Conservation (phyloP, 1,284 basidiomycete species). For the Ustilago trichophora region DNA sequence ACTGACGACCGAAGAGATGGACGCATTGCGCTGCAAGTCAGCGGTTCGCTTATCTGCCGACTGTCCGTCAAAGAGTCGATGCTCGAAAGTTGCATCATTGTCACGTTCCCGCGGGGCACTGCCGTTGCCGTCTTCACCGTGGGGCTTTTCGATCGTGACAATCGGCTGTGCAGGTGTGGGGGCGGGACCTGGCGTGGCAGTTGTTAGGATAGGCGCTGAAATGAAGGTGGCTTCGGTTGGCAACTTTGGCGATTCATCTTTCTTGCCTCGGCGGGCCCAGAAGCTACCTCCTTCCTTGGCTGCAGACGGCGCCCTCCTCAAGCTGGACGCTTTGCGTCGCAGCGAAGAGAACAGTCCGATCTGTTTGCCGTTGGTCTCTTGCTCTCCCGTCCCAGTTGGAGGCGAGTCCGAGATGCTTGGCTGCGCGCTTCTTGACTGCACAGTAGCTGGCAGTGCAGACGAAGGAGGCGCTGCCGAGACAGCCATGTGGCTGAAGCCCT, state of each 20-base stretch:
- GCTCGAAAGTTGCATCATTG: conserved; percentile 24
- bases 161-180: conserved; percentile 16
- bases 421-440: not conserved
- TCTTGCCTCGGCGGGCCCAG: conserved; percentile 24
- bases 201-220: conserved; percentile 34
- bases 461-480: conserved; percentile 5
- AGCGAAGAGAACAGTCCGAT: conserved; percentile 48
- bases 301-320: conserved; percentile 27
- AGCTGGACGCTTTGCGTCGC: conserved; percentile 47
- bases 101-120: conserved; percentile 1
- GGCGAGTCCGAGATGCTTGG: conserved; percentile 3
- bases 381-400: not conserved
- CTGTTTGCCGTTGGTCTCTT: conserved; percentile 24
- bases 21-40: conserved; percentile 30
- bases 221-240: conserved; percentile 30
- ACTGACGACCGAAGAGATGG: conserved; percentile 33
- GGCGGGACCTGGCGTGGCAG: conserved; percentile 12
- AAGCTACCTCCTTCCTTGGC: conserved; percentile 19
- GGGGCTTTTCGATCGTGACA: conserved; percentile 6
- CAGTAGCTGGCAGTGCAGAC: not conserved
- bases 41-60: conserved; percentile 1
- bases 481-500: conserved; percentile 14
- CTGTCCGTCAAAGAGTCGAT: conserved; percentile 21
- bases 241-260: conserved; percentile 30
- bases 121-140: not conserved